These are phyloP conservation scores for Trichoderma orchidacearum DNA, from an alignment of 495 filamentous ascomycete species.

Conservation along the genomic window DNA sequence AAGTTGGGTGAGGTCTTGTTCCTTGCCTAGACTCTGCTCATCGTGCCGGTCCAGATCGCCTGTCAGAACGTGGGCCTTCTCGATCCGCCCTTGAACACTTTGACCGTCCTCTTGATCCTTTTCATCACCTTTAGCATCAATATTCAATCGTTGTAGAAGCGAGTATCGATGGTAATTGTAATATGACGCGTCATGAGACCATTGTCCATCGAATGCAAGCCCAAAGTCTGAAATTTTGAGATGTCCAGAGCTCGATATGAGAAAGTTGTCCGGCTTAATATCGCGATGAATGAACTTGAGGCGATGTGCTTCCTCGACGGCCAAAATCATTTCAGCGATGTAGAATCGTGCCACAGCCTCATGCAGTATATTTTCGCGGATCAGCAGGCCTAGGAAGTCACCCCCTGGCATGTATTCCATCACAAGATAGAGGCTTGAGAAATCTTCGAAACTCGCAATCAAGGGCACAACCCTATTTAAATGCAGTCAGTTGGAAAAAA, in stretches of 20 bases:
- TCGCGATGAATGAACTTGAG: slow-evolving; percentile 87
- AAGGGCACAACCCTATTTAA: slow-evolving; percentile 58
- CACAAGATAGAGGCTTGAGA: slow-evolving; percentile 69
- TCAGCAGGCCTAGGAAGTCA: slow-evolving; percentile 76
- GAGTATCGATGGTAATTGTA: slow-evolving; percentile 70
- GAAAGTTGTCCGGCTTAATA: slow-evolving; percentile 93
- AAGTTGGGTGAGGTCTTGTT: slow-evolving; percentile 31
- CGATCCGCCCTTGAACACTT: slow-evolving; percentile 19
- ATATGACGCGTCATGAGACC: slow-evolving; percentile 79
- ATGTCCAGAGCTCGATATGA: slow-evolving; percentile 77
- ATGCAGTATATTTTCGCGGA: slow-evolving; percentile 65
- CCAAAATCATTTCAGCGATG: slow-evolving; percentile 86
- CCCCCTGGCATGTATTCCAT: slow-evolving; percentile 98
- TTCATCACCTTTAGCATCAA: slow-evolving; percentile 60
- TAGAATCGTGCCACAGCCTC: slow-evolving; percentile 76
- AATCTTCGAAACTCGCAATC: slow-evolving; percentile 80
- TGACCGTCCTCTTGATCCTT: slow-evolving; percentile 49
- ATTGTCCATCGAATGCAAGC: slow-evolving; percentile 86
- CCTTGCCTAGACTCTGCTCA: slow-evolving; percentile 8
- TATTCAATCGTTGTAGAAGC: slow-evolving; percentile 59
- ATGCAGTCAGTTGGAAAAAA: slow-evolving; percentile 1
- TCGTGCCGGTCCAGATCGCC: slow-evolving; percentile 38
- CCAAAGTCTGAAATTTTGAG: slow-evolving; percentile 94
- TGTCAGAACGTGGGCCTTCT: slow-evolving; percentile 21
- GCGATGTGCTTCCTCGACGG: slow-evolving; percentile 82